Conservation (phyloP, 345 rosid genomes). For the thale cress (Arabidopsis thaliana) region TAIR10.1 NC_003074.8:4765501-4766000, state of each 20-base stretch:
- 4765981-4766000: slow-evolving; percentile 95
- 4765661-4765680: neutral
- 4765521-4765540: neutral
- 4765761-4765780: slow-evolving; percentile 60
- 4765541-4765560: neutral
- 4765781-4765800: slow-evolving; percentile 98
- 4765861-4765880: neutral
- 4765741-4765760: neutral
- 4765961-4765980: slow-evolving; percentile 98
- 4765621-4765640: neutral
- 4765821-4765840: slow-evolving; percentile 92
- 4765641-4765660: slow-evolving; percentile 6
- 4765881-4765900: neutral
- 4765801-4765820: slow-evolving; percentile 95
- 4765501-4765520: slow-evolving; percentile 76
- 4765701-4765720: neutral
- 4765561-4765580: slow-evolving; percentile 2
- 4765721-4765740: neutral
- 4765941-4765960: slow-evolving; percentile 95
- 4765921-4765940: slow-evolving; percentile 64
- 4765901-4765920: neutral
- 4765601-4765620: neutral
- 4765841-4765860: slow-evolving; percentile 38
- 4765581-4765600: slow-evolving; percentile 15
- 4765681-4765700: neutral